Evolutionary conservation across 495 filamentous ascomycete species (phyloP), one percentile per base, ranked within the genome.

Genomic region (Penicillium subrubescens): DNA sequence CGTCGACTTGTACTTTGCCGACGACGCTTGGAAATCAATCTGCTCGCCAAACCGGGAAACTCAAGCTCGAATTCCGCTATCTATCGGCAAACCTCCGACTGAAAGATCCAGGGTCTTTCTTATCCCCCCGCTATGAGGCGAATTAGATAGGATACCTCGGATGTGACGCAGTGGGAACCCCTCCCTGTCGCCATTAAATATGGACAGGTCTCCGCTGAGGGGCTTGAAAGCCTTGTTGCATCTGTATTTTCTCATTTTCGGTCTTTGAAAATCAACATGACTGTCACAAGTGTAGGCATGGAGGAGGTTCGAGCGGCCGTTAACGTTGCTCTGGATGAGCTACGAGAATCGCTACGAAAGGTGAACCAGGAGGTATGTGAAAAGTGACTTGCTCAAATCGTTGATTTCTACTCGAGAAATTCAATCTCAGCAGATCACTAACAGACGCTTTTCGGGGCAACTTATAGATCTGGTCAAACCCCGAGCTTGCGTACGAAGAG

Each of bases 401-500:
- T 35, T 11, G 7, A 8, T 35, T 11, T 8, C 33, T 6, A 11
- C 33, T 6, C 1, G 33, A 35, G 33, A 8, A 6, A 11, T 27
- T 27, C 25, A 27, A 27, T 27, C 14, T 12, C 35, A 8, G 7
- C 41, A 39, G 6, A 31, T 12, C 8, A 5, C 39, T 44, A 21
- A 58, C 10, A 27, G 15, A 6, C 14, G 19, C 29, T 12, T 7
- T 44, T 10, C 23, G 8, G 21, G 3, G 8, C 29, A 10, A 53
- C 10, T 6, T 41, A n/a, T 44, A 84, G 74, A 87, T 90, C 29
- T 87, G 87, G 74, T 83, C 83, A 5, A 84, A 88, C 59, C 87
- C 87, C 1, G 87, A 90, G 69, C 75, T 85, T 0, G 84, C 80
- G 0, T 89, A 83, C 59, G 60, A 85, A 58, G 87, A 90, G 59